Evolutionary conservation across 441 rosid genomes (phyloP), one percentile per base, ranked within the genome.

Genomic region (Gossypium aridum): DNA sequence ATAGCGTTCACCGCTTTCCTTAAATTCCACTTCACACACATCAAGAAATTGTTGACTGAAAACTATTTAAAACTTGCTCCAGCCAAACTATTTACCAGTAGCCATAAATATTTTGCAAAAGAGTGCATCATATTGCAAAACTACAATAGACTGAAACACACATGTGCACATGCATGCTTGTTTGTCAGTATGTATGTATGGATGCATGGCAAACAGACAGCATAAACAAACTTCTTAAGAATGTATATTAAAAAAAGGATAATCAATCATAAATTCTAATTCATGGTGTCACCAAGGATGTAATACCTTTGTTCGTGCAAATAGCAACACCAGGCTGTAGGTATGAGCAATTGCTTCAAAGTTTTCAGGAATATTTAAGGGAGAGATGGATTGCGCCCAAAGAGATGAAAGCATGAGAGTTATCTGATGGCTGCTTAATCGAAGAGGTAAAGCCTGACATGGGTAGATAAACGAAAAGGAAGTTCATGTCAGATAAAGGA

Each of bases 321-420:
- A 89, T 56, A 89, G 86, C 82, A 90, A 78, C 78, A 88, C 90
- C 78, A 91, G 83, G 84, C 97, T 84, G 82, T 84, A 90, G 64
- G 97, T 90, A 78, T 93, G 92, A 83, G 97, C 92, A 82, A 95
- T 88, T 75, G 98, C 98, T 88, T 93, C 95, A 84, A 85, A 93
- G 78, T 90, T 95, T 79, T 87, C 87, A 77, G 97, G 97, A 76
- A 76, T 76, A 82, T 95, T 95, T 79, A 81, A 75, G 79, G 95
- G 95, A 79, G 88, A 93, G 70, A 95, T 80, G n/a, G 98, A 90
- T 76, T 91, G 98, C 76, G 86, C 98, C 99, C 98, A 93, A 56
- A 91, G 81, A 49, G 98, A 93, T 63, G 98, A 90, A 83, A 95
- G 91, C 80, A 91, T 76, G 72, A 92, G 89, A 23, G 85, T 80